These are phyloP conservation scores for Kickxella alabastrina DNA, from an alignment of 192 early-diverging fungal species.

Conservation along the genomic window DNA sequence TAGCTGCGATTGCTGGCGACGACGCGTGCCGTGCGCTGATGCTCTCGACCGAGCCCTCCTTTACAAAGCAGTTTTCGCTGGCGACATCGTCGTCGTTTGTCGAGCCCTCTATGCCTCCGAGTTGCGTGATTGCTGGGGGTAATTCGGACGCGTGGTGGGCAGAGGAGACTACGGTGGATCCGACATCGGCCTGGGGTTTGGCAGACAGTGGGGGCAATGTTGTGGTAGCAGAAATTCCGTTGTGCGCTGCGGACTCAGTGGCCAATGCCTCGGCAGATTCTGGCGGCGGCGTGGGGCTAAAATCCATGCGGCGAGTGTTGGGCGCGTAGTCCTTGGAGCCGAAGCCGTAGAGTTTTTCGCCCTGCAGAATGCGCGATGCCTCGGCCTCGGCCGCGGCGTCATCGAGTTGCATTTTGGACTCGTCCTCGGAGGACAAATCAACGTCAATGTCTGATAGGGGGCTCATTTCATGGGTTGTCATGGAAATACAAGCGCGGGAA, in stretches of 20 bases:
- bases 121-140: background rate
- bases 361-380: constrained; percentile 31
- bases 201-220: too few relatives aligned
- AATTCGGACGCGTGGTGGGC: background rate
- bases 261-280: too few relatives aligned
- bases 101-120: constrained; percentile 2
- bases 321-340: constrained; percentile 12
- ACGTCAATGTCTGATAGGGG: constrained; percentile 50
- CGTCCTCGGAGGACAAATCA: constrained; percentile 46
- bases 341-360: constrained; percentile 29
- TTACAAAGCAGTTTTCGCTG: constrained; percentile 34
- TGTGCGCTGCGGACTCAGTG: too few relatives aligned
- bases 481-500: background rate
- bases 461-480: constrained; percentile 50
- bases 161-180: background rate
- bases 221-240: too few relatives aligned
- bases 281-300: constrained; percentile 49
- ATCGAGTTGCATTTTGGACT: constrained; percentile 31
- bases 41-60: constrained; percentile 46
- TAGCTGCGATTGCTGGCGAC: constrained; percentile 21
- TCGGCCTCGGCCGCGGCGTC: too few relatives aligned
- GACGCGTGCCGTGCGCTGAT: constrained; percentile 21
- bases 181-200: too few relatives aligned
- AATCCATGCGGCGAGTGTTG: constrained; percentile 46
- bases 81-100: constrained; percentile 26